Percentiles rank a stretch among this genome's conserved stretches.
Evolutionary conservation across 768 basidiomycete species (phyloP).

Genomic region (Russula foetens): DNA sequence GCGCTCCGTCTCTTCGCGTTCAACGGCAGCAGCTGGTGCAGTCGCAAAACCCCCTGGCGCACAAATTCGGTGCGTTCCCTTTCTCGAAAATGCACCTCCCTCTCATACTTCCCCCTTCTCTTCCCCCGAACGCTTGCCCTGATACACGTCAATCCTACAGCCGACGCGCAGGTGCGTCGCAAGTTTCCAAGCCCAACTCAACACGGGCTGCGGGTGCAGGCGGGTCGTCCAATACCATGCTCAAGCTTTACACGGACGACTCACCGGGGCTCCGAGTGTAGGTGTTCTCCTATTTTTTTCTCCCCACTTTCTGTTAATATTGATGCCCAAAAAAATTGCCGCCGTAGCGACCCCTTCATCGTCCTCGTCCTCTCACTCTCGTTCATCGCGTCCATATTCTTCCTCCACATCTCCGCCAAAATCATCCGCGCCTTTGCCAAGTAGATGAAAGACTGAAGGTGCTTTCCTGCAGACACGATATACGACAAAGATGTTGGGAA

Average conservation of each 20-base stretch:
- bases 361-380: constrained; percentile 92
- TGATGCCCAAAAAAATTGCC: neutral
- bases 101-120: neutral
- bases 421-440: constrained; percentile 78
- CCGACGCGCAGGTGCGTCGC: constrained; percentile 61
- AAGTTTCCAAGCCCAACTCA: constrained; percentile 73
- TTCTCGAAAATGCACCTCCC: neutral
- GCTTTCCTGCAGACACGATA: neutral
- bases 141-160: constrained; percentile 30
- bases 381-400: constrained; percentile 98
- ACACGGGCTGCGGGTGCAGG: constrained; percentile 89
- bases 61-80: constrained; percentile 60
- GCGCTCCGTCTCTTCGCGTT: constrained; percentile 32
- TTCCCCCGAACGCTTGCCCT: neutral
- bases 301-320: neutral
- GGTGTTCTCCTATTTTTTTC: constrained; percentile 30
- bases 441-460: neutral
- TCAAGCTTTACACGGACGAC: constrained; percentile 97
- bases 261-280: constrained; percentile 96
- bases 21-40: constrained; percentile 35
- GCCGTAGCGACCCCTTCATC: constrained; percentile 84
- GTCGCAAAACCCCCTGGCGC: constrained; percentile 72
- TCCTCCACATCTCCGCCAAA: constrained; percentile 96
- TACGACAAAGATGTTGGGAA: neutral
- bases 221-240: constrained; percentile 96